Evolutionary conservation across 352 stramenopile genomes (phyloP), one percentile per base, ranked within the genome.

Genomic region (Hyaloperonospora arabidopsidis): DNA sequence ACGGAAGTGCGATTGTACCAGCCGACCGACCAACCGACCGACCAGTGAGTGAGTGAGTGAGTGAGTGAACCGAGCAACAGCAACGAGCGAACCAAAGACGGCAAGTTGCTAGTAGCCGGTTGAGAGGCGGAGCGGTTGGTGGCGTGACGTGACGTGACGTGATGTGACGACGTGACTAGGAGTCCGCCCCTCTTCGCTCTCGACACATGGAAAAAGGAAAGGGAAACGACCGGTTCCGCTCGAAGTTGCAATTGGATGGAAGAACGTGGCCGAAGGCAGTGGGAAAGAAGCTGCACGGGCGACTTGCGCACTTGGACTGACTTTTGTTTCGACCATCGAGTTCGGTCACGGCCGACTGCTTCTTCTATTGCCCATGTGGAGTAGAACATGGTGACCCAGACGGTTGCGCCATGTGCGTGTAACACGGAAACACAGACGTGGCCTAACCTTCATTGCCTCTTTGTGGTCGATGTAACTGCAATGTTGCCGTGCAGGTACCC

Each of bases 71-170:
- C n/a, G n/a, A n/a, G n/a, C n/a, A n/a, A n/a, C n/a, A n/a, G n/a
- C n/a, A 59, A 59, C 45, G 32, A 59, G 44, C 50, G 57, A 8
- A 4, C 25, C 25, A 32, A 32, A 32, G 11, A 36, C 15, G 7
- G 18, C 18, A 21, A 49, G 40, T 54, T 61, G 59, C 32, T 36
- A n/a, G n/a, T 15, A 15, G 47, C 63, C 25, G 4, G 25, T 32
- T 32, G 53, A 65, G 59, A 71, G 54, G 28, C 54, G 59, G 58
- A 70, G 53, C 62, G 66, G 61, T 65, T 71, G 54, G 45, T 55
- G 52, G 19, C 55, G 8, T 32, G 25, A 39, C 45, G 17, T 52
- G n/a, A 22, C 49, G 49, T 46, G 48, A 57, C 45, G 46, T 45
- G 40, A 44, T 19, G n/a, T 41, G 35, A 32, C 25, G 48, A 57